A percentile compares a stretch with the other conserved stretches of the same genome.
These are phyloP conservation scores for Physcomitrellopsis africana DNA, from an alignment of 225 moss, liverwort and hornwort genomes.

Conservation along the genomic window DNA sequence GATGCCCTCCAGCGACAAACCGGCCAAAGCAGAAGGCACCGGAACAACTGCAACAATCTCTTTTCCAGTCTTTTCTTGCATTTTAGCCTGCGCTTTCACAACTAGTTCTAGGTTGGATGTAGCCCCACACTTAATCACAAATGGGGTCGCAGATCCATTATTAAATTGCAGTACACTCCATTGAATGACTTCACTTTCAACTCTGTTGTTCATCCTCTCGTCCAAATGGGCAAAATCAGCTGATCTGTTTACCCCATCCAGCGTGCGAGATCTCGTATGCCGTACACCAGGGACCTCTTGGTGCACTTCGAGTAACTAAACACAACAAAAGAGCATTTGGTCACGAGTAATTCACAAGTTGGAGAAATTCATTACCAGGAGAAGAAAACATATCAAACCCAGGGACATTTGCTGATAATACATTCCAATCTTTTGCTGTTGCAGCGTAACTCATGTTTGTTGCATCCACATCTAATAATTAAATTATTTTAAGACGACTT, in stretches of 20 bases:
- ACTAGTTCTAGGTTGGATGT: constrained; percentile 77
- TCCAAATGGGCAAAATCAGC: constrained; percentile 56
- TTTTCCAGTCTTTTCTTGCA: constrained; percentile 61
- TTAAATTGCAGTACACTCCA: constrained; percentile 94
- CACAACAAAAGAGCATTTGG: constrained; percentile 18
- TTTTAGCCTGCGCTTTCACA: constrained; percentile 78
- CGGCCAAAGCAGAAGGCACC: constrained; percentile 60
- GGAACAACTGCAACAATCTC: constrained; percentile 84
- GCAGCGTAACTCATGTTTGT: too few species aligned
- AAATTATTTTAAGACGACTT: background rate
- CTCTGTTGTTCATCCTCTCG: constrained; percentile 37
- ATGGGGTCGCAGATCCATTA: constrained; percentile 67
- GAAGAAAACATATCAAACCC: background rate
- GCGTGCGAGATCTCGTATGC: constrained; percentile 31
- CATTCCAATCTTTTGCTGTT: background rate
- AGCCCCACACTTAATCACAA: constrained; percentile 88
- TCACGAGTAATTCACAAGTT: background rate
- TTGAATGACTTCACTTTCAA: constrained; percentile 74
- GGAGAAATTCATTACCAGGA: background rate
- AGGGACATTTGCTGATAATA: background rate
- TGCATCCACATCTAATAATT: background rate
- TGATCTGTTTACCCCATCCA: constrained; percentile 36
- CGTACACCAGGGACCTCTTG: constrained; percentile 35
- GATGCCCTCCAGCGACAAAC: constrained; percentile 78
- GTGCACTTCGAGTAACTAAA: constrained; percentile 44